phyloP scores from a whole-genome alignment of 768 basidiomycete species.

The Mycena vitilis region DNA sequence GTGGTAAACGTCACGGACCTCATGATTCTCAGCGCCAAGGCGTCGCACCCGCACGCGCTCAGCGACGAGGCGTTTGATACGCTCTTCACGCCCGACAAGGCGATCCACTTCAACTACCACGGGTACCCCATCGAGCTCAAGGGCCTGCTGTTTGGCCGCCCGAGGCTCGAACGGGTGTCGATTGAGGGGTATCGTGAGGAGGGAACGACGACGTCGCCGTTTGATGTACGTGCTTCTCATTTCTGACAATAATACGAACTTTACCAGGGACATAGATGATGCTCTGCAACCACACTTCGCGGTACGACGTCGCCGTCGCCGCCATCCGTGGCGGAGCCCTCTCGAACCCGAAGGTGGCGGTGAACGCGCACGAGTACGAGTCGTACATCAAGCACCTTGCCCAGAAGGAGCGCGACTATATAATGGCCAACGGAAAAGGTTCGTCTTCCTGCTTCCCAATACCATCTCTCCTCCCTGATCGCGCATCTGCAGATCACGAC shows the following conservation, averaged over 20 bases:
- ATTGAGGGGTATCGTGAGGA: conserved; percentile 78
- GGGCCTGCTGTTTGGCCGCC: conserved; percentile 72
- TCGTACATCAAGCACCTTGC: conserved; percentile 70
- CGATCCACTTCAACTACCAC: conserved; percentile 87
- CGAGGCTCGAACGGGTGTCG: conserved; percentile 58
- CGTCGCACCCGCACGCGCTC: conserved; percentile 82
- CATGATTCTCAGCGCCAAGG: conserved; percentile 80
- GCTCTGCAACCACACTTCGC: conserved; percentile 75
- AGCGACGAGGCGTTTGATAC: conserved; percentile 68
- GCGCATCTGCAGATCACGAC: conserved; percentile 51
- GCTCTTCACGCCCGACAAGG: conserved; percentile 78
- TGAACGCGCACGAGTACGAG: conserved; percentile 67
- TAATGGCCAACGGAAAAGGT: conserved; percentile 70
- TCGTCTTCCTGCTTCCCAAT: conserved; percentile 5
- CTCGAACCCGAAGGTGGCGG: conserved; percentile 66
- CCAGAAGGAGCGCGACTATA: conserved; percentile 71
- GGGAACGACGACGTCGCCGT: conserved; percentile 87
- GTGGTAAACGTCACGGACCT: conserved; percentile 93
- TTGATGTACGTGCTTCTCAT: conserved; percentile 61
- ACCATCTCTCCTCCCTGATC: background rate
- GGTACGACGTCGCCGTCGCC: conserved; percentile 72
- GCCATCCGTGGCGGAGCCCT: conserved; percentile 68
- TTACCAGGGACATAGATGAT: conserved; percentile 65
- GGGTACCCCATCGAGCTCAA: conserved; percentile 81
- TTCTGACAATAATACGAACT: no score